Conservation (phyloP, 768 basidiomycete species). For the Mycena maculata region DNA sequence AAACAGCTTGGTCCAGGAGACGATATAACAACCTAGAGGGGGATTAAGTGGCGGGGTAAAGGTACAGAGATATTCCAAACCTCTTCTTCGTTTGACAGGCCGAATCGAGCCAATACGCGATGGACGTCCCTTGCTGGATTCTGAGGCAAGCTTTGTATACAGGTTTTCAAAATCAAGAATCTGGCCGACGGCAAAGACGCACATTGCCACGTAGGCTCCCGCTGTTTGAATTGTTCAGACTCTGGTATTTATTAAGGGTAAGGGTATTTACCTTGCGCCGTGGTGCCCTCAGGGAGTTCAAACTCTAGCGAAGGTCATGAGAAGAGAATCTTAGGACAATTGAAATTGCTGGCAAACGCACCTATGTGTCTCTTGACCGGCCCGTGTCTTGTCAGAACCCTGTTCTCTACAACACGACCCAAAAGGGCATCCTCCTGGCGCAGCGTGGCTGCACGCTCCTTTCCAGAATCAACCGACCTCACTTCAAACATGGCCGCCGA, state of each 20-base stretch:
- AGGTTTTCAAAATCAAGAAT: neutral
- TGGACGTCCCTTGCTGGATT: constrained; percentile 54
- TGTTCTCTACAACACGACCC: constrained; percentile 53
- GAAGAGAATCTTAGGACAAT: neutral
- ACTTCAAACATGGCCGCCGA: constrained; percentile 39
- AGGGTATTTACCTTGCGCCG: constrained; percentile 37
- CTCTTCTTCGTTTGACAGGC: constrained; percentile 52
- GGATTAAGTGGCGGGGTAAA: neutral
- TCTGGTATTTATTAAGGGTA: neutral
- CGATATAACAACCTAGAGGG: constrained; percentile 45
- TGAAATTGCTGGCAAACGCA: constrained; percentile 20
- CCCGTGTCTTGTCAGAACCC: constrained; percentile 49
- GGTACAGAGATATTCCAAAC: constrained; percentile 30
- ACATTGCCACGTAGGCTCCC: constrained; percentile 62
- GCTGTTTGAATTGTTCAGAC: constrained; percentile 29
- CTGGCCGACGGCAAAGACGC: constrained; percentile 23
- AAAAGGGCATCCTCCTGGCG: constrained; percentile 52
- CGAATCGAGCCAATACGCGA: constrained; percentile 51
- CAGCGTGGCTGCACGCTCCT: constrained; percentile 46
- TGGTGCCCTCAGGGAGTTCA: constrained; percentile 46
- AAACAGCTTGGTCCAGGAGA: constrained; percentile 51
- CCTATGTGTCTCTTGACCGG: constrained; percentile 57
- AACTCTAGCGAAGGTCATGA: constrained; percentile 41
- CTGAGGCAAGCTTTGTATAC: constrained; percentile 47
- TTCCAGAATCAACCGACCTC: constrained; percentile 44